phyloP scores from a whole-genome alignment of 805 yeast genomes.

The Candida piceae region DNA sequence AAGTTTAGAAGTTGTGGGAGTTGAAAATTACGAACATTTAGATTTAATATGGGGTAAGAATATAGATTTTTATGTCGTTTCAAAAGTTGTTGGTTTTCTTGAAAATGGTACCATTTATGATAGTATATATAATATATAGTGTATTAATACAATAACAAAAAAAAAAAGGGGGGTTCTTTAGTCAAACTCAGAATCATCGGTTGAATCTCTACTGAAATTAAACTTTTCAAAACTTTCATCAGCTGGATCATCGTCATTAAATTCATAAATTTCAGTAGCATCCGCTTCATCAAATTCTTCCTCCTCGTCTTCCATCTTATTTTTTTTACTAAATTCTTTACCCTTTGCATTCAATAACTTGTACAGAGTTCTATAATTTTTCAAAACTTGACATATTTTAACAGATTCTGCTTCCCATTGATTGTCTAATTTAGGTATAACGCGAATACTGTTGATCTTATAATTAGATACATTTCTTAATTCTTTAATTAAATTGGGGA shows the following conservation, averaged over 20 bases:
- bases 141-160: too few relatives aligned
- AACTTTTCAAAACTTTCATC: not conserved
- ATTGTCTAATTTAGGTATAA: slow-evolving; percentile 2
- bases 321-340: slow-evolving; percentile 5
- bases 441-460: not conserved
- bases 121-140: too few relatives aligned
- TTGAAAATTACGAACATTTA: slow-evolving; percentile 76
- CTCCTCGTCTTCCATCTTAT: not conserved
- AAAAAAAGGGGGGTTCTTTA: too few relatives aligned
- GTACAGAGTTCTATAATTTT: slow-evolving; percentile 12
- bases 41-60: slow-evolving; percentile 91
- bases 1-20: slow-evolving; percentile 37
- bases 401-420: slow-evolving; percentile 9
- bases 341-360: slow-evolving; percentile 7
- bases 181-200: too few relatives aligned
- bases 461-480: slow-evolving; percentile 3
- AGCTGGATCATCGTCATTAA: not conserved
- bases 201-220: not conserved
- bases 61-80: slow-evolving; percentile 45
- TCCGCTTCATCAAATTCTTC: not conserved
- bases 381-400: slow-evolving; percentile 8
- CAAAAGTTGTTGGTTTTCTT: slow-evolving; percentile 33
- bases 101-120: not conserved
- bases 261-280: too few relatives aligned
- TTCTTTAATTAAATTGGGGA: slow-evolving; percentile 3